Conservation (phyloP, 225 moss, liverwort and hornwort genomes). For the Pleurozium schreberi region DNA sequence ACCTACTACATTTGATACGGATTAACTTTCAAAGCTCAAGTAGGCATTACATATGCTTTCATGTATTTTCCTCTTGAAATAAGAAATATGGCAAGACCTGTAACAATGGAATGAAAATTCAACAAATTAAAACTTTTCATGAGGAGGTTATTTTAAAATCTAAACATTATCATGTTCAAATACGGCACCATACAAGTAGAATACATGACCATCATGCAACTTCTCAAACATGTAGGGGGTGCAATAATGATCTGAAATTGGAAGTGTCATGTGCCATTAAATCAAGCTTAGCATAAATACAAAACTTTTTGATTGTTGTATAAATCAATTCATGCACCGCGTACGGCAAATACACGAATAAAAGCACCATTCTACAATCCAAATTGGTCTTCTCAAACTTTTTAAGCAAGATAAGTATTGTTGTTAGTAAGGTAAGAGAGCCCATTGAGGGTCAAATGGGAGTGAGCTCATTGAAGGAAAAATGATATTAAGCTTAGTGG, state of each 20-base stretch:
- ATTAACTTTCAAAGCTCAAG: accelerated
- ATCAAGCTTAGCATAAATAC: accelerated
- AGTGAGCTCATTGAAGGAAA: too few species aligned
- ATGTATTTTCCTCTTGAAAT: neutral
- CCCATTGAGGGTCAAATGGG: too few species aligned
- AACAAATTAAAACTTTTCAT: neutral
- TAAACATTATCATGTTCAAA: too few species aligned
- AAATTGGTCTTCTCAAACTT: too few species aligned
- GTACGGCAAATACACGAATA: neutral
- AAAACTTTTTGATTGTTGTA: neutral
- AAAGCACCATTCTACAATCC: accelerated
- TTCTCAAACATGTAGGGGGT: neutral
- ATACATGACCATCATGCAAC: neutral
- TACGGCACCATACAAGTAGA: accelerated
- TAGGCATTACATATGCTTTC: too few species aligned
- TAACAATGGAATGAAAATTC: neutral
- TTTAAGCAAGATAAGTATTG: neutral
- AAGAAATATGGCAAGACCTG: neutral
- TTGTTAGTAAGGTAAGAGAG: neutral
- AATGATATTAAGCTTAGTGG: too few species aligned
- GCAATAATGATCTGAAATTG: neutral
- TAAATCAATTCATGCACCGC: too few species aligned
- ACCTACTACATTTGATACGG: neutral
- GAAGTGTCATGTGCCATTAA: neutral
- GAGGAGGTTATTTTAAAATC: neutral